Conservation (phyloP, 176 grass and related monocot species). For the Lolium multiflorum region DNA sequence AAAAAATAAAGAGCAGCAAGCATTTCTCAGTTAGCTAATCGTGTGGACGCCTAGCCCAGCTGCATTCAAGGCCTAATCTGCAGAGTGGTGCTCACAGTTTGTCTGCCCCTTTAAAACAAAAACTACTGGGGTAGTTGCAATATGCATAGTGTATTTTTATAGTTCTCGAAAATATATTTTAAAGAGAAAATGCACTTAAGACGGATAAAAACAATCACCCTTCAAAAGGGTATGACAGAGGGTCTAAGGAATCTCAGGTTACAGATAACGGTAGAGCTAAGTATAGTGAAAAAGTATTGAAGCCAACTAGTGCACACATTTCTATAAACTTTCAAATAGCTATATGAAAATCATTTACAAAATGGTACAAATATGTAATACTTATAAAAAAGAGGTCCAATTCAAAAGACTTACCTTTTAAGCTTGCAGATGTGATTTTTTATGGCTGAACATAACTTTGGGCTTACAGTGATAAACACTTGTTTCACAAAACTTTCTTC, state of each 20-base stretch:
- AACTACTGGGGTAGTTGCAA: background rate
- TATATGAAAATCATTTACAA: no score
- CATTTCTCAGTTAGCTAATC: background rate
- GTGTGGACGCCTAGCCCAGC: background rate
- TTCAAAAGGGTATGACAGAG: constrained; percentile 3
- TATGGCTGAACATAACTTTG: no score
- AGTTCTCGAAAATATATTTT: background rate
- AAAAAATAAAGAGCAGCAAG: background rate
- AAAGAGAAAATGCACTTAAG: background rate
- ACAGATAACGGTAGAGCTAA: background rate
- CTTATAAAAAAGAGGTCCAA: no score
- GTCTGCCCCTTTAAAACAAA: background rate
- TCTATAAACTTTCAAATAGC: background rate
- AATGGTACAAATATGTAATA: no score
- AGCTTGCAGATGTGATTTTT: no score
- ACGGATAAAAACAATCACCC: background rate
- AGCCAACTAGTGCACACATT: background rate
- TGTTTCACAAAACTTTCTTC: no score
- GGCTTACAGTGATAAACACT: no score
- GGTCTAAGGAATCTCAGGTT: background rate
- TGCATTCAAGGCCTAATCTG: background rate
- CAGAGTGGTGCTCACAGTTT: background rate
- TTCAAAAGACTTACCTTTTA: no score
- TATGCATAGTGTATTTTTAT: background rate
- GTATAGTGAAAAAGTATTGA: background rate